Evolutionary conservation across 768 basidiomycete genomes (phyloP).

Genomic region (Hirschioporus abietinus): DNA sequence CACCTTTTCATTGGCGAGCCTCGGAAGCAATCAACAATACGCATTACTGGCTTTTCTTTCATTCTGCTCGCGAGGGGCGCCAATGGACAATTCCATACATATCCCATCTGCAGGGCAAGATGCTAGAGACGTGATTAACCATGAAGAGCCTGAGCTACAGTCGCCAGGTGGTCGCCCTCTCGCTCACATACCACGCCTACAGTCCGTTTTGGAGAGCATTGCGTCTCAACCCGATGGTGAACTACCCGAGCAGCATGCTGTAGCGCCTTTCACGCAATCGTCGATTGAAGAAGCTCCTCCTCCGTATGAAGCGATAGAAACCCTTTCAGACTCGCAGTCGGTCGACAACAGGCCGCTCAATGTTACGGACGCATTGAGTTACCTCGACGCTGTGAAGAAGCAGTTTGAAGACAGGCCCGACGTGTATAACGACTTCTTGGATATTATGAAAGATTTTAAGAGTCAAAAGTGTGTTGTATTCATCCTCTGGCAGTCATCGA

Average conservation of each 20-base stretch:
- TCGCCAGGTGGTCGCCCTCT: neutral
- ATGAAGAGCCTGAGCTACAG: neutral
- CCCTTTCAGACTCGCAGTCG: neutral
- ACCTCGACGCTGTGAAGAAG: constrained; percentile 90
- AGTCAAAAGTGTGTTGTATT: constrained; percentile 69
- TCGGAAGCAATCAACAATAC: neutral
- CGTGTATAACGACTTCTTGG: constrained; percentile 90
- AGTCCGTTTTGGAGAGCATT: neutral
- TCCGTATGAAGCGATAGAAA: neutral
- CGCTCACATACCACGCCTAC: neutral
- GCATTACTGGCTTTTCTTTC: neutral
- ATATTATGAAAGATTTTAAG: constrained; percentile 99
- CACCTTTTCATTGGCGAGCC: neutral
- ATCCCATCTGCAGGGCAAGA: neutral
- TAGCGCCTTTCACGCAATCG: neutral
- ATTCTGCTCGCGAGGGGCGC: neutral
- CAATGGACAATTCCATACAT: neutral
- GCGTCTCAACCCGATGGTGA: neutral
- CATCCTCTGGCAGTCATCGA: constrained; percentile 16
- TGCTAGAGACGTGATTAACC: neutral
- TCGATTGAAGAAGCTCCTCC: too few relatives aligned
- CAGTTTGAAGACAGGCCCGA: constrained; percentile 88
- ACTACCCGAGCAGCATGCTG: neutral
- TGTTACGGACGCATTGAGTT: constrained; percentile 89
- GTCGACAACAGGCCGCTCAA: constrained; percentile 59